A percentile compares a stretch with the other conserved stretches of the same genome.
Conservation (phyloP, 2,329 filamentous ascomycete species). For the Beauveria sp. region DNA sequence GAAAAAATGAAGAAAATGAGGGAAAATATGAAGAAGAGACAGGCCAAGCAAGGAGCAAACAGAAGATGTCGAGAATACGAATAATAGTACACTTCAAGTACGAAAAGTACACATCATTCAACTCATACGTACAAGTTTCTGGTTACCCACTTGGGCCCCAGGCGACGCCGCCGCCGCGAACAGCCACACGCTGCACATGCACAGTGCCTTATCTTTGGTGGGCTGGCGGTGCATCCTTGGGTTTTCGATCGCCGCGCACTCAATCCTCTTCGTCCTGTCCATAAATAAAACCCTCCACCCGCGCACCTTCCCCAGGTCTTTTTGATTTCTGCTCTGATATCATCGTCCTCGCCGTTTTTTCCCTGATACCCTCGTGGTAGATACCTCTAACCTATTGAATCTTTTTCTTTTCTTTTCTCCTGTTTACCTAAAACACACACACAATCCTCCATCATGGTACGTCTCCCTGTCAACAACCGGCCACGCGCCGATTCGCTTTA, state of each 20-base stretch:
- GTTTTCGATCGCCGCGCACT: conserved; percentile 3
- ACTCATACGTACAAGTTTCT: background rate
- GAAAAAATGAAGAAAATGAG: background rate
- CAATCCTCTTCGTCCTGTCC: background rate
- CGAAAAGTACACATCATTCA: too few species aligned
- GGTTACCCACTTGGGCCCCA: background rate
- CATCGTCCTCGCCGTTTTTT: background rate
- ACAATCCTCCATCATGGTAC: conserved; percentile 8
- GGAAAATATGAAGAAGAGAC: background rate
- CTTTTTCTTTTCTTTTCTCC: background rate
- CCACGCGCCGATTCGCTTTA: background rate
- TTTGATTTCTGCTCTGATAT: background rate
- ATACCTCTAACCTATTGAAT: background rate
- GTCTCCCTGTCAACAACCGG: background rate
- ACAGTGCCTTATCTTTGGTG: conserved; percentile 7
- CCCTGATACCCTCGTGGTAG: background rate
- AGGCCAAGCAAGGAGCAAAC: background rate
- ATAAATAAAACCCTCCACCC: conserved; percentile 9
- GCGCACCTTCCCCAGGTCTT: background rate
- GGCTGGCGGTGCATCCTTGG: background rate
- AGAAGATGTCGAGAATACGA: background rate
- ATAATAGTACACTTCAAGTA: too few species aligned
- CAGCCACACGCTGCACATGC: background rate
- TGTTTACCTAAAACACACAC: background rate
- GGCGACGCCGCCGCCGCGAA: background rate